phyloP scores from a whole-genome alignment of 2,329 filamentous ascomycete species.

The Cordyceps farinosa region DNA sequence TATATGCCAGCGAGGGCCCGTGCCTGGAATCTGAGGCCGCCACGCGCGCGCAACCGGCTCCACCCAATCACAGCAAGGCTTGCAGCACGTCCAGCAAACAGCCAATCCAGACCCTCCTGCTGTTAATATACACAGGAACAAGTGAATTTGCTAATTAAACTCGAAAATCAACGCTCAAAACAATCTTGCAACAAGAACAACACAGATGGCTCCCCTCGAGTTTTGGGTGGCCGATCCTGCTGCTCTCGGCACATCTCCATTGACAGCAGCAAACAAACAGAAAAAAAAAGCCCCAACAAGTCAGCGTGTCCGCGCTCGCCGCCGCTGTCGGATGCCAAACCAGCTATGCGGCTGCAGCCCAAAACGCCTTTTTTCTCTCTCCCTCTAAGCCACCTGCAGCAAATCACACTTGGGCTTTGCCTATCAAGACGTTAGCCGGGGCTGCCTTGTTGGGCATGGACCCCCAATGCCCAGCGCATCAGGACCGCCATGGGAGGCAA shows the following conservation, averaged over 20 bases:
- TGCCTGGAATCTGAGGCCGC: neutral
- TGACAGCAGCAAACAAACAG: neutral
- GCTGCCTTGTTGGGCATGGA: neutral
- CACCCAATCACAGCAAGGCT: neutral
- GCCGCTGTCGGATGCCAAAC: slow-evolving; percentile 1
- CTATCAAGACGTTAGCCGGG: neutral
- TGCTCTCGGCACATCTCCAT: neutral
- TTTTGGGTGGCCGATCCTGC: neutral
- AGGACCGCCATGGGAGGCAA: no score
- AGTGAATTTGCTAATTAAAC: neutral
- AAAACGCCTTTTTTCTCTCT: neutral
- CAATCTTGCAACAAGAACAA: no score
- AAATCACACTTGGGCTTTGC: neutral
- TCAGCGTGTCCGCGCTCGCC: neutral
- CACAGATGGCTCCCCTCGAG: neutral
- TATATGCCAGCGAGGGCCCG: slow-evolving; percentile 28
- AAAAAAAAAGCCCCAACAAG: neutral
- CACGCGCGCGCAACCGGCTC: neutral
- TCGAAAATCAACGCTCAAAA: neutral
- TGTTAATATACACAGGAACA: neutral
- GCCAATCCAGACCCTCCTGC: neutral
- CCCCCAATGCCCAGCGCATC: no score
- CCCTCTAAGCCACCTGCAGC: neutral
- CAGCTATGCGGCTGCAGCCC: neutral
- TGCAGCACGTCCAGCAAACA: slow-evolving; percentile 3